A percentile compares a stretch with the other conserved stretches of the same genome.
phyloP scores from a whole-genome alignment of 495 filamentous ascomycete species.

The Pseudevernia furfuracea region DNA sequence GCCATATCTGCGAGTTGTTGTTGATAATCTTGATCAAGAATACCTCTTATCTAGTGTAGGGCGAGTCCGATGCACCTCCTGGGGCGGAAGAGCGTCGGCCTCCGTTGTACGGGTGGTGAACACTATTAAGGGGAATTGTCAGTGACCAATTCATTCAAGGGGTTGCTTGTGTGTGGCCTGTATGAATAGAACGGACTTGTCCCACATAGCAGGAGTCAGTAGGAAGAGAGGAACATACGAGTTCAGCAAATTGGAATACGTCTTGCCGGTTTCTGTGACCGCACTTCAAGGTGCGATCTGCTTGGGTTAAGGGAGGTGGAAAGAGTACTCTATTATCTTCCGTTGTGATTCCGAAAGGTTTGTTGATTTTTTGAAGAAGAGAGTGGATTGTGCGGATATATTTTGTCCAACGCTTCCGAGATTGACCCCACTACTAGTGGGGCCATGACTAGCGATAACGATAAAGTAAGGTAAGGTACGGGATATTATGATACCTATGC shows the following conservation, averaged over 20 bases:
- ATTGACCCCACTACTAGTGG: slow-evolving; percentile 2
- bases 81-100: slow-evolving; percentile 87
- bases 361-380: background rate
- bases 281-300: slow-evolving; percentile 34
- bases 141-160: background rate
- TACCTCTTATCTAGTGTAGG: slow-evolving; percentile 34
- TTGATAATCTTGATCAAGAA: slow-evolving; percentile 15
- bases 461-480: background rate
- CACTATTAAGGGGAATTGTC: slow-evolving; percentile 40
- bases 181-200: background rate
- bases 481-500: too few species aligned
- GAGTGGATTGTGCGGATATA: background rate
- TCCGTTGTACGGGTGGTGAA: slow-evolving; percentile 96
- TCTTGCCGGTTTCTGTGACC: slow-evolving; percentile 61
- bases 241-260: slow-evolving; percentile 87
- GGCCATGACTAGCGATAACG: background rate
- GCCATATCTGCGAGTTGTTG: slow-evolving; percentile 57
- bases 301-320: background rate
- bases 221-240: slow-evolving; percentile 51
- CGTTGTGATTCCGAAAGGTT: background rate
- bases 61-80: slow-evolving; percentile 77
- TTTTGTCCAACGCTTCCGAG: slow-evolving; percentile 1
- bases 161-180: background rate
- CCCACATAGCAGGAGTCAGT: background rate
- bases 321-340: slow-evolving; percentile 7